These are phyloP conservation scores for Termitomyces sp. DNA, from an alignment of 768 basidiomycete genomes.

Conservation along the genomic window DNA sequence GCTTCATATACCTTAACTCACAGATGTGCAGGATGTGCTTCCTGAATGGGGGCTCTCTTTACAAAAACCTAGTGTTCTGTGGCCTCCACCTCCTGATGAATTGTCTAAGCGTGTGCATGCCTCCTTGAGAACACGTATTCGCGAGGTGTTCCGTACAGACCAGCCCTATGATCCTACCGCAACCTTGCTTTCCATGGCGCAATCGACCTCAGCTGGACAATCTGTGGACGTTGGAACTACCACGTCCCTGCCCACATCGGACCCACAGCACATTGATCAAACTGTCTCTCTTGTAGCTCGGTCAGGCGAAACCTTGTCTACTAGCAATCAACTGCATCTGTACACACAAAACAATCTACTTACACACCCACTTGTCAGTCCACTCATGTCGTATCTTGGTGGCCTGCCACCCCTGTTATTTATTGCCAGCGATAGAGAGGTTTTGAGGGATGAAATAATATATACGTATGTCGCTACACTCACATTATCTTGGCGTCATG, in stretches of 20 bases:
- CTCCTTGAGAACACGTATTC: conserved; percentile 58
- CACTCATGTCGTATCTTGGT: conserved; percentile 79
- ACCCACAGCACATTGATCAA: conserved; percentile 37
- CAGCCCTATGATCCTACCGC: conserved; percentile 22
- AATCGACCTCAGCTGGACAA: conserved; percentile 26
- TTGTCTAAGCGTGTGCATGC: conserved; percentile 56
- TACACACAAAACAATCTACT: conserved; percentile 81
- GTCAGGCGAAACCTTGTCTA: conserved; percentile 51
- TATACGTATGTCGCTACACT: conserved; percentile 57
- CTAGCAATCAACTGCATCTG: conserved; percentile 78
- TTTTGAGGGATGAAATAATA: conserved; percentile 88
- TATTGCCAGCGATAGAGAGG: conserved; percentile 87
- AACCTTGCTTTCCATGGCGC: conserved; percentile 20
- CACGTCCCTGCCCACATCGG: conserved; percentile 37
- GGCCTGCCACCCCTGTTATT: conserved; percentile 87
- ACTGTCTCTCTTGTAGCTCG: conserved; percentile 42
- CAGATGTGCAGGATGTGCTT: conserved; percentile 63
- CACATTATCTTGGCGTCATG: not conserved
- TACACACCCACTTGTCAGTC: conserved; percentile 80
- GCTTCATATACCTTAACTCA: not conserved
- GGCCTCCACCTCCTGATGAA: conserved; percentile 75
- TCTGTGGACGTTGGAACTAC: conserved; percentile 51
- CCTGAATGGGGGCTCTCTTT: conserved; percentile 73
- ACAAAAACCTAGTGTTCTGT: conserved; percentile 75
- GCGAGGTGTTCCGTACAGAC: conserved; percentile 47